Conservation (phyloP, 768 basidiomycete genomes). For the Mrakia blollopis region DNA sequence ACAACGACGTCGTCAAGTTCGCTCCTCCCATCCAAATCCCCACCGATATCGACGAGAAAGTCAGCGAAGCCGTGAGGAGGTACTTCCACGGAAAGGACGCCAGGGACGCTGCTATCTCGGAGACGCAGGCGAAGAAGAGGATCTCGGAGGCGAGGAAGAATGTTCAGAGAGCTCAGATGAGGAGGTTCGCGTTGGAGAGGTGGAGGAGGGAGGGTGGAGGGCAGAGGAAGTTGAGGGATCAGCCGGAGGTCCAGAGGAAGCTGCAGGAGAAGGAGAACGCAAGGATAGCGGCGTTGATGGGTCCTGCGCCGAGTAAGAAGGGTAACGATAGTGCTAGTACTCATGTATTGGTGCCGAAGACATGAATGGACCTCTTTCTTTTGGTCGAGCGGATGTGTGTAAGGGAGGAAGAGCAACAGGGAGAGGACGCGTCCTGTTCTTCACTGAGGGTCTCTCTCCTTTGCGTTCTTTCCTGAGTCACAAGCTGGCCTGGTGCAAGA, state of each 20-base stretch:
- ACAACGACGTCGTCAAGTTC: constrained; percentile 31
- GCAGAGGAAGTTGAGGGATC: constrained; percentile 10
- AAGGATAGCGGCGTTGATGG: background rate
- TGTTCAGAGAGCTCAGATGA: constrained; percentile 21
- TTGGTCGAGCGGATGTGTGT: too few species aligned
- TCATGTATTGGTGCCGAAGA: too few species aligned
- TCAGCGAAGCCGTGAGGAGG: constrained; percentile 27
- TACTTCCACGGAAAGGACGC: constrained; percentile 25
- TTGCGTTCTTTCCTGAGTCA: too few species aligned
- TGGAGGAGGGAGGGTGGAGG: constrained; percentile 14
- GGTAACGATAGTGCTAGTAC: background rate
- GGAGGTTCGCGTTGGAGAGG: constrained; percentile 12
- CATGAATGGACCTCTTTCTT: too few species aligned
- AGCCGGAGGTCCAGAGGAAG: background rate
- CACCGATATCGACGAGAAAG: constrained; percentile 12
- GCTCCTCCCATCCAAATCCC: constrained; percentile 23
- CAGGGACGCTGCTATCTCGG: constrained; percentile 29
- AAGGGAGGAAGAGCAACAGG: too few species aligned
- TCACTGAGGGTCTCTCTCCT: too few species aligned
- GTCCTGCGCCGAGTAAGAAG: background rate
- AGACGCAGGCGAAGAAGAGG: constrained; percentile 30
- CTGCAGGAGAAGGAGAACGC: background rate
- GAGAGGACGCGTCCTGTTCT: too few species aligned
- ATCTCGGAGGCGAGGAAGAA: constrained; percentile 34
- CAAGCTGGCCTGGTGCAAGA: too few species aligned